Conservation (phyloP, 176 grass and related monocot species). For the Rhynchospora breviuscula region DNA sequence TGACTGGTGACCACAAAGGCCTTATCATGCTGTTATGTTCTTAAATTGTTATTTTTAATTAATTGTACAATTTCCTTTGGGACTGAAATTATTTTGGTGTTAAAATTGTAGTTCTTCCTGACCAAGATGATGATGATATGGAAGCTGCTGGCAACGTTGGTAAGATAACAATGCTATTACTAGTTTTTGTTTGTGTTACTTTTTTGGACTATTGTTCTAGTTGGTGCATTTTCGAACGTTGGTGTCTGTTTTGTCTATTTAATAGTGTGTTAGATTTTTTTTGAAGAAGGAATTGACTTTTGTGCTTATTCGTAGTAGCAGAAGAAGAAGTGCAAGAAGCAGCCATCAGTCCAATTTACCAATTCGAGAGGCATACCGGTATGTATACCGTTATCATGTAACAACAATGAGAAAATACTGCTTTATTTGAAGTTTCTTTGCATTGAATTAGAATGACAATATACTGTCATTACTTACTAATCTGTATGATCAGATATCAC, state of each 20-base stretch:
- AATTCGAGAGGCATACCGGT: conserved; percentile 48
- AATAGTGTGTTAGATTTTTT: background rate
- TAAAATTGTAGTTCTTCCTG: conserved; percentile 21
- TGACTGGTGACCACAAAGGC: background rate
- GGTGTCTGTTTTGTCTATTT: background rate
- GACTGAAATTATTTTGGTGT: background rate
- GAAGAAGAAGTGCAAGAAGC: conserved; percentile 3
- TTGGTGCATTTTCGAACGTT: background rate
- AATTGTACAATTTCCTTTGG: too few species aligned
- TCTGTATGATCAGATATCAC: background rate
- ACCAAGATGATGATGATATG: conserved; percentile 30
- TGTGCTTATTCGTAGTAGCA: conserved; percentile 12
- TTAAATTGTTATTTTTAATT: too few species aligned
- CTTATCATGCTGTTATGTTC: background rate
- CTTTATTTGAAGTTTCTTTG: background rate
- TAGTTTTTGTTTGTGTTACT: background rate
- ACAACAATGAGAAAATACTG: background rate
- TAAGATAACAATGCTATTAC: conserved; percentile 1
- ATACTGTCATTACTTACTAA: background rate
- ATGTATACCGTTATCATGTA: conserved; percentile 5
- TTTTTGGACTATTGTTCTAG: background rate
- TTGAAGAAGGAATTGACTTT: background rate
- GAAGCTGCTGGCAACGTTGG: conserved; percentile 10
- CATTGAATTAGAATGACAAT: background rate
- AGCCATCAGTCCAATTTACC: conserved; percentile 30